These are phyloP conservation scores for Rehmannia glutinosa DNA, from an alignment of 257 asterid species.

Conservation along the genomic window DNA sequence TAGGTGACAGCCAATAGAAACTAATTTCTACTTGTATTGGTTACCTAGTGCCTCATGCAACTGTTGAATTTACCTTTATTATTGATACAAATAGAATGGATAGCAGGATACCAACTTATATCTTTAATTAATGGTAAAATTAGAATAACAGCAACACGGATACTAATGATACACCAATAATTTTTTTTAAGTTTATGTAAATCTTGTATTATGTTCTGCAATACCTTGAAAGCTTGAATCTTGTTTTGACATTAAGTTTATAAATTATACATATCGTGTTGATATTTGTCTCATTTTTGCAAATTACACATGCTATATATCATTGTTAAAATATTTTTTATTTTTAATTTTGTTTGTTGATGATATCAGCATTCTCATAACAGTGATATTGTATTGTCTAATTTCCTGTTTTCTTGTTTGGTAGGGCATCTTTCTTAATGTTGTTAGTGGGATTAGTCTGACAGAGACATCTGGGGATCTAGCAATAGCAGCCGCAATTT, in stretches of 20 bases:
- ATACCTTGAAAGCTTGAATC: neutral
- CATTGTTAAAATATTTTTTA: too few species aligned
- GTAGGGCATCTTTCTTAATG: slow-evolving; percentile 78
- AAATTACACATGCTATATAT: too few species aligned
- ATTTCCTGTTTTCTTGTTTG: slow-evolving; percentile 17
- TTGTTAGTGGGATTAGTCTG: slow-evolving; percentile 61
- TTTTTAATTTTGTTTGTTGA: too few species aligned
- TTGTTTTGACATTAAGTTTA: neutral
- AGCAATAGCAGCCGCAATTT: slow-evolving; percentile 93
- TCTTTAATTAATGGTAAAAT: neutral
- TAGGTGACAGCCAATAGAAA: neutral
- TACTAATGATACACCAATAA: neutral
- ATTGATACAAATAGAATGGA: neutral
- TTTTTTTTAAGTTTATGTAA: neutral
- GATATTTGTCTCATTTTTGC: too few species aligned
- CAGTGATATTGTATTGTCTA: slow-evolving; percentile 14
- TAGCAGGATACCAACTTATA: neutral
- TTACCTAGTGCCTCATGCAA: neutral
- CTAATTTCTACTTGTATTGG: neutral
- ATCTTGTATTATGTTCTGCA: neutral
- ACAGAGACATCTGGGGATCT: slow-evolving; percentile 94
- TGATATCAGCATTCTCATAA: too few species aligned
- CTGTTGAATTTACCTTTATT: neutral
- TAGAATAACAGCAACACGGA: neutral
- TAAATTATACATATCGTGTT: too few species aligned